Conservation (phyloP, 2,329 filamentous ascomycete species). For the Monilinia fructicola region DNA sequence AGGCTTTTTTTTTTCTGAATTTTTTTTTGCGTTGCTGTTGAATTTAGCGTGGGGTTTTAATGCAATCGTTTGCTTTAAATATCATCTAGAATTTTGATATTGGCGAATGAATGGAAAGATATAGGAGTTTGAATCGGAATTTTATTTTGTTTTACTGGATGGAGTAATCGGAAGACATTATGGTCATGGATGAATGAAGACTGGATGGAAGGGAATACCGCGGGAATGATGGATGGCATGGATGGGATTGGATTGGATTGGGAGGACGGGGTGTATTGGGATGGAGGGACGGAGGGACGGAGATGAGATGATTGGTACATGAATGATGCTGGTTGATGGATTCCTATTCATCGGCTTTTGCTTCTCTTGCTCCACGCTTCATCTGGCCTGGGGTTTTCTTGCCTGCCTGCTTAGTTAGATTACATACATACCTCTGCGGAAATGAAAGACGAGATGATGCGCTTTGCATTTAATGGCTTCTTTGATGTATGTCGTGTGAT, state of each 20-base stretch:
- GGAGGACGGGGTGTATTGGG: background rate
- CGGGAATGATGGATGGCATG: conserved; percentile 8
- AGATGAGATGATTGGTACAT: background rate
- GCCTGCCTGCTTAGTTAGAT: background rate
- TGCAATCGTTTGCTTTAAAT: conserved; percentile 8
- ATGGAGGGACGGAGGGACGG: background rate
- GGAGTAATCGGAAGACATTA: conserved; percentile 4
- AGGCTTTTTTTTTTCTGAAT: background rate
- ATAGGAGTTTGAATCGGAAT: background rate
- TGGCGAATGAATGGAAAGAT: conserved; percentile 11
- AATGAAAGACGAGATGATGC: background rate
- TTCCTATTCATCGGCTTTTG: background rate
- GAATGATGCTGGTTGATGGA: background rate
- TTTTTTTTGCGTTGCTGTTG: conserved; percentile 8
- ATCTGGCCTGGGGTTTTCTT: background rate
- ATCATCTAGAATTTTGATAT: conserved; percentile 18
- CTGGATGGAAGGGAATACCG: background rate
- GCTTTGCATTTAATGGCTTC: background rate
- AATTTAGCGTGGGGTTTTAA: conserved; percentile 14
- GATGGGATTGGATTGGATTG: too few relatives aligned
- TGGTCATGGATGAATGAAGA: conserved; percentile 8
- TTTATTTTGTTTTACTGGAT: background rate
- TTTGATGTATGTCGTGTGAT: background rate
- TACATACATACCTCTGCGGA: background rate
- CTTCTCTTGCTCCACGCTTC: background rate